A percentile compares a stretch with the other conserved stretches of the same genome.
Conservation (phyloP, 2,329 filamentous ascomycete species). For the Microcyclospora tardicrescens region DNA sequence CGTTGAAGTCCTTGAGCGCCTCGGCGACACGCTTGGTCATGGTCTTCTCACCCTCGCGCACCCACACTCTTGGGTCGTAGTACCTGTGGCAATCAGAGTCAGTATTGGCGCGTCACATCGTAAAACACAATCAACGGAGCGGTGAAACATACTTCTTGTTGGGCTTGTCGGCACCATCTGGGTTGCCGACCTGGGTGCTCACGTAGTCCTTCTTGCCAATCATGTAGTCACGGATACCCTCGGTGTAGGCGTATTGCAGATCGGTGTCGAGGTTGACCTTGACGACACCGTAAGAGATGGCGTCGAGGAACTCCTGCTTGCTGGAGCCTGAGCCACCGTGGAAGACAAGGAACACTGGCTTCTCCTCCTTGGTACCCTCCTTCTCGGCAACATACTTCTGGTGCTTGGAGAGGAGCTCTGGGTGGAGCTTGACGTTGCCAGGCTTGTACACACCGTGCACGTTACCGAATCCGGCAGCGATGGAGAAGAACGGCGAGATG, state of each 20-base stretch:
- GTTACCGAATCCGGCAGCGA: constrained; percentile 96
- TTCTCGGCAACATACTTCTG: constrained; percentile 81
- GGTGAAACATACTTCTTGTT: constrained; percentile 78
- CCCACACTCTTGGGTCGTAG: constrained; percentile 77
- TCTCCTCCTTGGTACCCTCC: constrained; percentile 56
- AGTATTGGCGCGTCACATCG: constrained; percentile 19
- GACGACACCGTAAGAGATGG: constrained; percentile 86
- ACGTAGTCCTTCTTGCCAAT: constrained; percentile 93
- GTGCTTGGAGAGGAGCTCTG: constrained; percentile 92
- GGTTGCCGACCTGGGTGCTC: constrained; percentile 77
- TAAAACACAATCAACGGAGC: not conserved
- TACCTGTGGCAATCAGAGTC: constrained; percentile 19
- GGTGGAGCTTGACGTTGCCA: constrained; percentile 92
- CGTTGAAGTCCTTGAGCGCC: constrained; percentile 86
- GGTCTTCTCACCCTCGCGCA: constrained; percentile 92
- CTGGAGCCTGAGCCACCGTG: constrained; percentile 89
- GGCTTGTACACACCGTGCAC: constrained; percentile 99
- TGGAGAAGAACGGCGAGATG: constrained; percentile 94
- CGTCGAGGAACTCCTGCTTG: constrained; percentile 80
- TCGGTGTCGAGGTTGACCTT: constrained; percentile 99
- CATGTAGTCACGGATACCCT: constrained; percentile 89
- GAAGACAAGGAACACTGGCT: constrained; percentile 99
- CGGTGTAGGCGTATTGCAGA: constrained; percentile 87
- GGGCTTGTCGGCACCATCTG: constrained; percentile 89
- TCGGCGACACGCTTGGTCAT: constrained; percentile 72